A percentile compares a stretch with the other conserved stretches of the same genome.
phyloP scores from a whole-genome alignment of 257 asterid species.

The Schizonepeta tenuifolia region DNA sequence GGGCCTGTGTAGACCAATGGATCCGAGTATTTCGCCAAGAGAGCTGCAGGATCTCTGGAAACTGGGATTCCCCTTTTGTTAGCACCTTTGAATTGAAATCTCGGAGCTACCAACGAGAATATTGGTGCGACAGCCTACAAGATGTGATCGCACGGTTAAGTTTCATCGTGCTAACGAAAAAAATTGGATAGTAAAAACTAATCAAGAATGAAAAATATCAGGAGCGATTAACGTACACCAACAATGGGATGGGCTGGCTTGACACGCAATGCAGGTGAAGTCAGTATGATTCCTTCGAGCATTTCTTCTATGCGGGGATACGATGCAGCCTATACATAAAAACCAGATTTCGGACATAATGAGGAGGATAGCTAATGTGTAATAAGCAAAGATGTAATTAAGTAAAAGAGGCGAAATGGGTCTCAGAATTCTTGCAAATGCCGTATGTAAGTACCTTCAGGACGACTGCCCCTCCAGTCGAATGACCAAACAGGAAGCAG shows the following conservation, averaged over 20 bases:
- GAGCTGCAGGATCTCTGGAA: conserved; percentile 87
- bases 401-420: background rate
- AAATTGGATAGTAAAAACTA: background rate
- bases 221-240: conserved; percentile 59
- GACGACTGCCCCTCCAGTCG: conserved; percentile 98
- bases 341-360: conserved; percentile 30
- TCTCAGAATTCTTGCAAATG: conserved; percentile 6
- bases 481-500: conserved; percentile 96
- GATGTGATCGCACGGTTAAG: background rate
- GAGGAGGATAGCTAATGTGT: background rate
- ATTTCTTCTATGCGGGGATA: conserved; percentile 72
- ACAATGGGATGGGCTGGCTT: conserved; percentile 97
- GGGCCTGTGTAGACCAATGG: conserved; percentile 98
- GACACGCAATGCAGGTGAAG: conserved; percentile 98
- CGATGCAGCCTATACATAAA: conserved; percentile 71
- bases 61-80: conserved; percentile 97
- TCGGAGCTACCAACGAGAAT: conserved; percentile 89
- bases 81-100: conserved; percentile 97
- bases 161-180: background rate
- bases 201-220: conserved; percentile 13
- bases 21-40: conserved; percentile 91
- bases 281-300: conserved; percentile 91
- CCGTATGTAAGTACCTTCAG: conserved; percentile 59
- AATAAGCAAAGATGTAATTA: background rate
- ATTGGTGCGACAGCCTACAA: conserved; percentile 91